Evolutionary conservation across 441 rosid genomes (phyloP).

Genomic region (Aquilaria agallochum): DNA sequence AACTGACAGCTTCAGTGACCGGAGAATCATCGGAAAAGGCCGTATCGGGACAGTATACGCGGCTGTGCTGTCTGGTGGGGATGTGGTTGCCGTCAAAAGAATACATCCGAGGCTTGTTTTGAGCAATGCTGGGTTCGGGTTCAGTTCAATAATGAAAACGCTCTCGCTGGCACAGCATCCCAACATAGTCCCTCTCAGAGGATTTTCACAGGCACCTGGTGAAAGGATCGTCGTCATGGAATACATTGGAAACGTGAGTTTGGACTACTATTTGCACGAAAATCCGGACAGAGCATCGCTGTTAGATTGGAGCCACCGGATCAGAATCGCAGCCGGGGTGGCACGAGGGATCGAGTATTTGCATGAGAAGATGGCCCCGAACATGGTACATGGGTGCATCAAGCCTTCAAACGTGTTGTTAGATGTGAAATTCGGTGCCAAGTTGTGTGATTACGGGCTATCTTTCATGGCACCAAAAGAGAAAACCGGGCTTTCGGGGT

Average conservation of each 20-base stretch:
- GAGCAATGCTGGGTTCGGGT: conserved; percentile 66
- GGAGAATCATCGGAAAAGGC: conserved; percentile 59
- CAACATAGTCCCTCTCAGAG: conserved; percentile 57
- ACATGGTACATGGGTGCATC: conserved; percentile 56
- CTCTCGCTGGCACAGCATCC: conserved; percentile 69
- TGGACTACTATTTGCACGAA: conserved; percentile 50
- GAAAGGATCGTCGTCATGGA: conserved; percentile 69
- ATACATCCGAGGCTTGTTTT: conserved; percentile 68
- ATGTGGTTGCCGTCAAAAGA: conserved; percentile 66
- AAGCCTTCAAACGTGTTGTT: conserved; percentile 60
- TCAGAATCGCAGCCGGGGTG: conserved; percentile 57
- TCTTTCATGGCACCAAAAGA: conserved; percentile 50
- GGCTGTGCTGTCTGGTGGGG: conserved; percentile 33
- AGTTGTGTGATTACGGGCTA: conserved; percentile 67
- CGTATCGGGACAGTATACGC: conserved; percentile 67
- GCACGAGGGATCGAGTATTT: conserved; percentile 70
- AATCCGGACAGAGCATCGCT: conserved; percentile 38
- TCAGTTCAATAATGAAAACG: conserved; percentile 46
- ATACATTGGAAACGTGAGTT: conserved; percentile 40
- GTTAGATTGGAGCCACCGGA: conserved; percentile 57
- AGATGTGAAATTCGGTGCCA: conserved; percentile 41
- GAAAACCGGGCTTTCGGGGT: conserved; percentile 46
- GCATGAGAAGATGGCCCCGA: conserved; percentile 48
- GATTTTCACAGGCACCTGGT: conserved; percentile 78
- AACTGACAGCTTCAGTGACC: conserved; percentile 63